phyloP scores from a whole-genome alignment of 345 rosid species.

The Dovyalis caffra region DNA sequence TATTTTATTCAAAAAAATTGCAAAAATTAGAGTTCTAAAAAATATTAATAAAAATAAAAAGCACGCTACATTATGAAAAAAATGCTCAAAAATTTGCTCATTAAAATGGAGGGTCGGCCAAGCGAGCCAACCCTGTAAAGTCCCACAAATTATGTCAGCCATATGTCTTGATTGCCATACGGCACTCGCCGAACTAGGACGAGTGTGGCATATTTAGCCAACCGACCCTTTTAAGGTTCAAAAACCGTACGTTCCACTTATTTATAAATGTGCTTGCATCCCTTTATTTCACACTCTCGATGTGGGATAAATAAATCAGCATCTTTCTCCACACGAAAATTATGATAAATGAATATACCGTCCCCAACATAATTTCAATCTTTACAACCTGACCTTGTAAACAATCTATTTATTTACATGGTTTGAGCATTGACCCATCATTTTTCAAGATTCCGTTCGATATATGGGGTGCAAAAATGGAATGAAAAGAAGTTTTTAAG shows the following conservation, averaged over 20 bases:
- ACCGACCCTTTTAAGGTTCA: conserved; percentile 59
- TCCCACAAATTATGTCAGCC: conserved; percentile 86
- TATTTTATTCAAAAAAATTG: too few relatives aligned
- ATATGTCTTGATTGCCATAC: conserved; percentile 95
- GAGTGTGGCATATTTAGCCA: conserved; percentile 83
- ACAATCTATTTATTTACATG: neutral
- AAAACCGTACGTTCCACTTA: fast-evolving
- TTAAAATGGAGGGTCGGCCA: conserved; percentile 58
- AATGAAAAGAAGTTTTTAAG: too few relatives aligned
- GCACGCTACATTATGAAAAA: too few relatives aligned
- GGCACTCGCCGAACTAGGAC: conserved; percentile 53
- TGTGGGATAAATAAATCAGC: conserved; percentile 11
- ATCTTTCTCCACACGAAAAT: too few relatives aligned
- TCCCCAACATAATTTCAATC: neutral
- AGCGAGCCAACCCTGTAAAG: conserved; percentile 57
- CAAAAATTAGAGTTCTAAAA: too few relatives aligned
- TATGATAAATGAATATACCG: too few relatives aligned
- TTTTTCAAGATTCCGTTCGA: neutral
- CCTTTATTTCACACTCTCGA: neutral
- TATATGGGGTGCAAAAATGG: too few relatives aligned
- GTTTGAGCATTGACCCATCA: neutral
- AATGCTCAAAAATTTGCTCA: too few relatives aligned
- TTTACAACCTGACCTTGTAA: neutral
- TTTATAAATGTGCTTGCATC: neutral
- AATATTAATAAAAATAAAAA: too few relatives aligned